Evolutionary conservation across 2,329 filamentous ascomycete genomes (phyloP), one percentile per base, ranked within the genome.

Genomic region (Orbilia ellipsospora): DNA sequence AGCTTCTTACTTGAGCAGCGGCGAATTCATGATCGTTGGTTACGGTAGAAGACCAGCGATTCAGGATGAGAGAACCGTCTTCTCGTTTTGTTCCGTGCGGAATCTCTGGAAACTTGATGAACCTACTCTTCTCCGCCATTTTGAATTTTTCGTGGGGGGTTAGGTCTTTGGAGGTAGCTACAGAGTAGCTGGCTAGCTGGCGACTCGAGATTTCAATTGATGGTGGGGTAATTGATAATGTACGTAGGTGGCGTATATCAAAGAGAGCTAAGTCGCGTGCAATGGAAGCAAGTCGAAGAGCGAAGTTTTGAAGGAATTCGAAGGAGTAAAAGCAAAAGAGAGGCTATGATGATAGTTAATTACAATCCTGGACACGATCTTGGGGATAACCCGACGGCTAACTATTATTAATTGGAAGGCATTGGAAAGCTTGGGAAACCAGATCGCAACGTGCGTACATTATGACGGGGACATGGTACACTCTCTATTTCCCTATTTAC

Each of bases 1-100:
- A 44, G 40, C 40, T 28, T 77, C 82, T 72, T 82, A 92, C 92
- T 87, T 96, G 92, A 55, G 94, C 93, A 28, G 92, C 94, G 0
- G 94, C 94, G 80, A 92, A 96, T 82, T 97, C 93, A 89, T 97
- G 92, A 67, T 87, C 91, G 68, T 88, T 89, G 10, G 94, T 98
- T 74, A 97, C 84, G 52, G 88, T 90, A 16, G 92, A 88, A 3
- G 93, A 97, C 87, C 92, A 96, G 75, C 91, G 89, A 83, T 98
- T 98, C 78, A 98, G 84, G 18, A 86, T 86, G n/a, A 85, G 86
- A 77, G 87, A 86, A 62, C 88, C 89, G 82, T 90, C 85, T 66
- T 68, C 73, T 55, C 78, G 77, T 60, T 77, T 77, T 56, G 78
- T 80, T 45, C 79, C 79, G 52, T 79, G 73, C 16, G 79, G 79